Evolutionary conservation across 2,329 filamentous ascomycete genomes (phyloP).

Genomic region (Fusarium virguliforme): DNA sequence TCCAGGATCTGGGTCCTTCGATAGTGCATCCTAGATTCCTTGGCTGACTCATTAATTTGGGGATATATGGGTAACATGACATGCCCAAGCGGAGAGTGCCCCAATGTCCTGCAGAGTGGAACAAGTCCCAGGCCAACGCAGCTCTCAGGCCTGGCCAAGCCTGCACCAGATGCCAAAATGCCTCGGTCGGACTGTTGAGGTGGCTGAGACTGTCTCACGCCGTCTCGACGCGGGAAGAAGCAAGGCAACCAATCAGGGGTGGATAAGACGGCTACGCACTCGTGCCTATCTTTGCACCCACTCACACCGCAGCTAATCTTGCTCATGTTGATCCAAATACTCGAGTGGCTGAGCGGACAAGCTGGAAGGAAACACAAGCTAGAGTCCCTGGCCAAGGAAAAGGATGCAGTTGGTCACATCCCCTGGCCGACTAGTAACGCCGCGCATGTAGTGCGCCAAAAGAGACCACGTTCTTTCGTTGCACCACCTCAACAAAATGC

Average conservation of each 20-base stretch:
- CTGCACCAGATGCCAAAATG: no score
- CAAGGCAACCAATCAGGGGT: neutral
- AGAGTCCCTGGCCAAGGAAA: slow-evolving; percentile 10
- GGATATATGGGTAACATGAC: no score
- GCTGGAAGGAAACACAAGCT: slow-evolving; percentile 3
- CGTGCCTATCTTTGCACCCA: neutral
- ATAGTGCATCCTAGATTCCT: no score
- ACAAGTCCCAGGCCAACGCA: neutral
- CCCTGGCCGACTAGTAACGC: slow-evolving; percentile 6
- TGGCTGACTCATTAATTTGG: no score
- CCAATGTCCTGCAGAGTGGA: no score
- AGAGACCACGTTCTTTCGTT: slow-evolving; percentile 9
- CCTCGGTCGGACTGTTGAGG: slow-evolving; percentile 15
- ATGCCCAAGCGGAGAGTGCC: no score
- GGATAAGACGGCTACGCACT: neutral
- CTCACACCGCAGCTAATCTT: neutral
- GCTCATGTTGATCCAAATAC: neutral
- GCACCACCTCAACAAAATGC: slow-evolving; percentile 4
- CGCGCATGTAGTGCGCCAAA: slow-evolving; percentile 13
- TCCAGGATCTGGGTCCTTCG: no score
- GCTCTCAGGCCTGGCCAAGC: neutral
- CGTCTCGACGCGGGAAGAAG: neutral
- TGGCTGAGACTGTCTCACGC: slow-evolving; percentile 14
- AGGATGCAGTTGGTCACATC: neutral
- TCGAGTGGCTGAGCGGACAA: neutral